phyloP scores from a whole-genome alignment of 2,329 filamentous ascomycete species.

The Cordyceps javanica region DNA sequence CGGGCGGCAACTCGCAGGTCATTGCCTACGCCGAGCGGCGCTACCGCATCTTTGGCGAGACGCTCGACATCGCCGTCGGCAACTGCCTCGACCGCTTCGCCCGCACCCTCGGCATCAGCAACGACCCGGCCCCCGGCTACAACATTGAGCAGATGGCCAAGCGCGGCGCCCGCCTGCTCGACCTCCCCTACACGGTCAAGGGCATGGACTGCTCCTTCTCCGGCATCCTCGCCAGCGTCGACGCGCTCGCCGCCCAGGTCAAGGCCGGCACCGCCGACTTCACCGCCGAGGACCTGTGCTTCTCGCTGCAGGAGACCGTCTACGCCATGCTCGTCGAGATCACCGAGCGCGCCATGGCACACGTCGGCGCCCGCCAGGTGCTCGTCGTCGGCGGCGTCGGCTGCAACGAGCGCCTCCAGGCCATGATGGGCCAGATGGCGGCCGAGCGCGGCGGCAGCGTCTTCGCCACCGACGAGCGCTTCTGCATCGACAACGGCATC shows the following conservation, averaged over 20 bases:
- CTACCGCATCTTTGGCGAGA: conserved; percentile 97
- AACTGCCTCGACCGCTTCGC: conserved; percentile 97
- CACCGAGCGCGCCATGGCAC: conserved; percentile 96
- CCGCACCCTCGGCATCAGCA: conserved; percentile 81
- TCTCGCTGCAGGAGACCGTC: conserved; percentile 90
- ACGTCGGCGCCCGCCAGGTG: conserved; percentile 85
- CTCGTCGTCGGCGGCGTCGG: conserved; percentile 94
- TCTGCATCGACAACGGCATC: conserved; percentile 98
- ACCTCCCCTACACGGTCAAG: conserved; percentile 93
- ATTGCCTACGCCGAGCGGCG: conserved; percentile 92
- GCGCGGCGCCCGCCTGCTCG: conserved; percentile 67
- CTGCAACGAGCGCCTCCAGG: conserved; percentile 87
- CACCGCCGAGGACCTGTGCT: conserved; percentile 82
- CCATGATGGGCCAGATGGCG: conserved; percentile 99
- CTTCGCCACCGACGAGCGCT: conserved; percentile 92
- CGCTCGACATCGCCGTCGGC: conserved; percentile 93
- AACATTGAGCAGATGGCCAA: conserved; percentile 93
- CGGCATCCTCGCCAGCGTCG: conserved; percentile 79
- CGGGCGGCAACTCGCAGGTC: conserved; percentile 93
- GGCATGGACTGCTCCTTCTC: conserved; percentile 98
- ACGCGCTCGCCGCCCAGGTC: conserved; percentile 69
- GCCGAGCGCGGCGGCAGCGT: conserved; percentile 80
- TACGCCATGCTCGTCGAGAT: conserved; percentile 98
- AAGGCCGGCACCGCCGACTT: conserved; percentile 46
- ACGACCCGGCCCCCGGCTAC: conserved; percentile 94